Evolutionary conservation across 331 rosid genomes (phyloP), one percentile per base, ranked within the genome.

Genomic region (Acacia concinna): DNA sequence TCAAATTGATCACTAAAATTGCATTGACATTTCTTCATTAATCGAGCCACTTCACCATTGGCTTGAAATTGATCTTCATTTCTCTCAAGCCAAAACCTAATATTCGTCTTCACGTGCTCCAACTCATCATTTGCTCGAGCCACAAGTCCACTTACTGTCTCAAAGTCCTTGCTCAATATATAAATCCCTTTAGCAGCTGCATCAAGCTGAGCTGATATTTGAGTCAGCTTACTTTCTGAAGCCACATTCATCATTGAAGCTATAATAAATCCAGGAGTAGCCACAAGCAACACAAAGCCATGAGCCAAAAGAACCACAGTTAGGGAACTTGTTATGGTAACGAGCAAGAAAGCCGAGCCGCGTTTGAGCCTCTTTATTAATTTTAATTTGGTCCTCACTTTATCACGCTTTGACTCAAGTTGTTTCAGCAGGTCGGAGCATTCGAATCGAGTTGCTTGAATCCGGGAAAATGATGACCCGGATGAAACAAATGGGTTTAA

Each of bases 181-280:
- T 90, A 94, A 2, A 75, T 83, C 8, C 97, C 98, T 71, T 94
- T 94, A 0, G 92, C 87, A 1, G 97, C 92, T 1, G 90, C 84
- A 0, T 94, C 91, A 0, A 94, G 88, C 6, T 75, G 94, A 75
- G 92, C 77, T 2, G 15, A 54, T 13, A 18, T 69, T 63, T 27
- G 77, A 6, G 77, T 76, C 13, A 89, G 23, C 80, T 78, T 85
- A 41, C 56, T 84, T 2, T 84, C 43, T 0, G 84, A 87, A 20
- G 79, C 77, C 63, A 83, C 13, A 72, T 89, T 81, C 20, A 23
- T 56, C 9, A 83, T 17, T 0, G 86, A 70, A 57, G 79, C 85
- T 32, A 25, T 82, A 4, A 86, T 4, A 10, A 87, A n/a, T 6
- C 87, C 83, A 0, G 96, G 91, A 54, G 71, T 51, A 10, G 93